These are phyloP conservation scores for Lindgomyces ingoldianus DNA, from an alignment of 495 filamentous ascomycete genomes.

Conservation along the genomic window DNA sequence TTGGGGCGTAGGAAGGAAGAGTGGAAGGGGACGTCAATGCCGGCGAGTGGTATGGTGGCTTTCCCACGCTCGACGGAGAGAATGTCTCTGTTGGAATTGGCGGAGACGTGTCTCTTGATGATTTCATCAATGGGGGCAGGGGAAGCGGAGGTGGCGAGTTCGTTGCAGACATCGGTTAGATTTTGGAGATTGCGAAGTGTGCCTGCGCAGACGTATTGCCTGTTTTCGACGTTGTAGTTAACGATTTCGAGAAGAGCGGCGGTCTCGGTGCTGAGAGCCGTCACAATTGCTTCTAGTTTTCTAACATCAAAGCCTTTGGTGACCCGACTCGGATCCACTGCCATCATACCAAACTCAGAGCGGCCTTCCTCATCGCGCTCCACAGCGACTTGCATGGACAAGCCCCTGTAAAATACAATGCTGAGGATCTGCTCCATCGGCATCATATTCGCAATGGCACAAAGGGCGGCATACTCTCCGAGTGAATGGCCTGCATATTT, in stretches of 20 bases:
- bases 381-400: slow-evolving; percentile 48
- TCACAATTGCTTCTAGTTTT: slow-evolving; percentile 5
- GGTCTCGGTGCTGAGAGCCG: slow-evolving; percentile 31
- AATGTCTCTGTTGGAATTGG: background rate
- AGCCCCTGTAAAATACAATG: slow-evolving; percentile 50
- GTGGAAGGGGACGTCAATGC: slow-evolving; percentile 53
- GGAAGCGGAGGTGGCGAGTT: background rate
- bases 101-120: background rate
- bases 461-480: slow-evolving; percentile 48
- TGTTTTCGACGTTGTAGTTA: slow-evolving; percentile 47
- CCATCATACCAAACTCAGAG: slow-evolving; percentile 48
- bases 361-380: slow-evolving; percentile 39
- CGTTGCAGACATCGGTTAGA: background rate
- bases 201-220: slow-evolving; percentile 54
- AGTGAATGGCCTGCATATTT: slow-evolving; percentile 49
- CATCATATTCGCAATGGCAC: slow-evolving; percentile 40
- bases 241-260: slow-evolving; percentile 47
- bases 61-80: slow-evolving; percentile 25
- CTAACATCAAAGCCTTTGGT: slow-evolving; percentile 17
- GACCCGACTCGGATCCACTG: slow-evolving; percentile 47
- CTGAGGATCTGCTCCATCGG: slow-evolving; percentile 39
- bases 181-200: slow-evolving; percentile 25
- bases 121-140: background rate
- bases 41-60: slow-evolving; percentile 47
- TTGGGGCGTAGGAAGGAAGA: slow-evolving; percentile 42